Percentiles rank a stretch among this genome's conserved stretches.
phyloP scores from a whole-genome alignment of 2,329 filamentous ascomycete genomes.

The Colletotrichum liriopes region DNA sequence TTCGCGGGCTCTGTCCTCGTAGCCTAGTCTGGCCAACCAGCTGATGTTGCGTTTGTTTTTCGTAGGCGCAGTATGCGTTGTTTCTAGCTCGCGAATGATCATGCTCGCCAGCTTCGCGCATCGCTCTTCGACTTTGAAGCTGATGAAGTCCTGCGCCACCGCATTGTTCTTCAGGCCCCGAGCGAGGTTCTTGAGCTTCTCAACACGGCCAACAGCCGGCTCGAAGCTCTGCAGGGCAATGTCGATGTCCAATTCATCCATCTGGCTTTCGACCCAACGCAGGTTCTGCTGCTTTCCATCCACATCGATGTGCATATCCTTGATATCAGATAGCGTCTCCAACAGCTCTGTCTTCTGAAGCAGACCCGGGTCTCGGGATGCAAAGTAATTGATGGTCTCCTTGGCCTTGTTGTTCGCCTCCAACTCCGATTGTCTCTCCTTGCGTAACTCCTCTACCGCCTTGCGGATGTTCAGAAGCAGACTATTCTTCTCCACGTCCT shows the following conservation, averaged over 20 bases:
- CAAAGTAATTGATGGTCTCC: constrained; percentile 90
- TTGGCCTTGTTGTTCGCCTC: constrained; percentile 88
- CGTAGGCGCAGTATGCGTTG: constrained; percentile 82
- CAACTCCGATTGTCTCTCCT: constrained; percentile 86
- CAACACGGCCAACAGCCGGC: constrained; percentile 84
- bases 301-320: constrained; percentile 93
- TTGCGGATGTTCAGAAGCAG: constrained; percentile 93
- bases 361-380: constrained; percentile 82
- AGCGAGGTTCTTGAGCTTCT: constrained; percentile 86
- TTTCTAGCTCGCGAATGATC: constrained; percentile 82
- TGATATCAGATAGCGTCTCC: constrained; percentile 83
- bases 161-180: constrained; percentile 87
- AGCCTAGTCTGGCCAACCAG: constrained; percentile 90
- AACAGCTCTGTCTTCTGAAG: constrained; percentile 86
- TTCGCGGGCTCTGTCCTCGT: constrained; percentile 90
- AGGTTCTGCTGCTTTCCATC: constrained; percentile 97
- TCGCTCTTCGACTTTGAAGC: constrained; percentile 90
- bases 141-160: constrained; percentile 92
- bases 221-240: constrained; percentile 94
- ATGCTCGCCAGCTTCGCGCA: constrained; percentile 83
- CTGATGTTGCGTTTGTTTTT: constrained; percentile 86
- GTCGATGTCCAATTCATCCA: constrained; percentile 96
- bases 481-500: constrained; percentile 83
- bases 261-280: constrained; percentile 94
- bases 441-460: constrained; percentile 91